These are phyloP conservation scores for Xanthoconium separans DNA, from an alignment of 1,284 basidiomycete species.

Conservation along the genomic window DNA sequence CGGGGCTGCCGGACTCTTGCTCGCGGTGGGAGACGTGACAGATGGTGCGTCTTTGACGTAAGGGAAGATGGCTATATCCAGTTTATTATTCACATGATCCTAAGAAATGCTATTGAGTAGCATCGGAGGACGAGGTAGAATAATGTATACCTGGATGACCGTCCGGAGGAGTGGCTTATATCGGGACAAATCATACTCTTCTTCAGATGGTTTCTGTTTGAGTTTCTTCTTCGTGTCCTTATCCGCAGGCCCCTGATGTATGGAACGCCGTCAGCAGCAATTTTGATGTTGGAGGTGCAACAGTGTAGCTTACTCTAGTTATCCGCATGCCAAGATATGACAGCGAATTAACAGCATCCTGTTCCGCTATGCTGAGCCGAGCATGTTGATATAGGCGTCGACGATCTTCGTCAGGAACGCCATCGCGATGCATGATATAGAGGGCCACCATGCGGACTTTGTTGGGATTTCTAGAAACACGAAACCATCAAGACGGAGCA, in stretches of 20 bases:
- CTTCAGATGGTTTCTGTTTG: slow-evolving; percentile 78
- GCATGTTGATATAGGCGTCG: slow-evolving; percentile 96
- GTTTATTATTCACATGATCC: slow-evolving; percentile 80
- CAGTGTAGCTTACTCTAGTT: slow-evolving; percentile 59
- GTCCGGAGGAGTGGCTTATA: slow-evolving; percentile 87
- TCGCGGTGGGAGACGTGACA: slow-evolving; percentile 44
- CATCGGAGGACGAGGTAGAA: background rate
- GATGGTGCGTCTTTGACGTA: slow-evolving; percentile 88
- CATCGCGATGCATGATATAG: slow-evolving; percentile 95
- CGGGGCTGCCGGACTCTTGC: slow-evolving; percentile 43
- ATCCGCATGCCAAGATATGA: slow-evolving; percentile 83
- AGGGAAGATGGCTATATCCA: slow-evolving; percentile 83
- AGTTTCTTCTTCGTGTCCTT: slow-evolving; percentile 77
- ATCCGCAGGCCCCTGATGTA: slow-evolving; percentile 61
- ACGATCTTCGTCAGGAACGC: slow-evolving; percentile 96
- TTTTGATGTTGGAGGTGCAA: background rate
- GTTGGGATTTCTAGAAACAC: slow-evolving; percentile 67
- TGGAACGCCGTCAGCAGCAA: background rate
- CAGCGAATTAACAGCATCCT: slow-evolving; percentile 92
- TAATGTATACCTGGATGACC: slow-evolving; percentile 68
- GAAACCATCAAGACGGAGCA: background rate
- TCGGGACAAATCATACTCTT: slow-evolving; percentile 94
- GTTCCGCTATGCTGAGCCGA: slow-evolving; percentile 84
- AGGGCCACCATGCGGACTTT: slow-evolving; percentile 97
- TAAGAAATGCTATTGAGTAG: slow-evolving; percentile 31